Conservation (phyloP, 1,284 basidiomycete genomes). For the Coniferiporia sulphurascens region DNA sequence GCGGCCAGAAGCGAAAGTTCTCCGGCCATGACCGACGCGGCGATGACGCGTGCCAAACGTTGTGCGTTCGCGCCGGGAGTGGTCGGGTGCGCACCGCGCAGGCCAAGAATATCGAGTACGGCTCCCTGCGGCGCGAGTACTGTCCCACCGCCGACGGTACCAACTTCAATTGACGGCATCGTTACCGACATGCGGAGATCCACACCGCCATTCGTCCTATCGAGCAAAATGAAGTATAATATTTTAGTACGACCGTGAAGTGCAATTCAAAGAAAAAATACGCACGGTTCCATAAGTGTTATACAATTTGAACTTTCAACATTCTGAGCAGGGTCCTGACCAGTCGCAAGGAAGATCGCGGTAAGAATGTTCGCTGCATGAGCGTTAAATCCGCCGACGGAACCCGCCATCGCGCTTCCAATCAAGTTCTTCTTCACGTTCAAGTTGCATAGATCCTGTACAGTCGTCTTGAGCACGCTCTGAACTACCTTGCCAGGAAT, state of each 20-base stretch:
- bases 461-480: conserved; percentile 93
- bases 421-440: conserved; percentile 98
- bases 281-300: conserved; percentile 96
- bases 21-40: conserved; percentile 90
- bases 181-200: conserved; percentile 90
- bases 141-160: conserved; percentile 95
- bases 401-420: conserved; percentile 97
- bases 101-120: conserved; percentile 90
- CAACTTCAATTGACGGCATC: conserved; percentile 96
- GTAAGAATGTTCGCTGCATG: conserved; percentile 98
- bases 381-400: conserved; percentile 96
- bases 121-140: conserved; percentile 83
- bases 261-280: conserved; percentile 25
- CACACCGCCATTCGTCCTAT: conserved; percentile 79
- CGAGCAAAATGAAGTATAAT: conserved; percentile 1
- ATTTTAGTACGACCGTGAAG: conserved; percentile 11
- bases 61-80: conserved; percentile 85
- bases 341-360: conserved; percentile 93
- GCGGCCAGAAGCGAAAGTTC: conserved; percentile 87
- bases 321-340: conserved; percentile 99
- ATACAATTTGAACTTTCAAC: conserved; percentile 99
- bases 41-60: conserved; percentile 81
- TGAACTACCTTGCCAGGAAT: conserved; percentile 87
- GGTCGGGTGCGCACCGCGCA: conserved; percentile 81
- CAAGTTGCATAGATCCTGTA: conserved; percentile 85